Evolutionary conservation across 1,284 basidiomycete species (phyloP).

Genomic region (Pseudozyma flocculosa): DNA sequence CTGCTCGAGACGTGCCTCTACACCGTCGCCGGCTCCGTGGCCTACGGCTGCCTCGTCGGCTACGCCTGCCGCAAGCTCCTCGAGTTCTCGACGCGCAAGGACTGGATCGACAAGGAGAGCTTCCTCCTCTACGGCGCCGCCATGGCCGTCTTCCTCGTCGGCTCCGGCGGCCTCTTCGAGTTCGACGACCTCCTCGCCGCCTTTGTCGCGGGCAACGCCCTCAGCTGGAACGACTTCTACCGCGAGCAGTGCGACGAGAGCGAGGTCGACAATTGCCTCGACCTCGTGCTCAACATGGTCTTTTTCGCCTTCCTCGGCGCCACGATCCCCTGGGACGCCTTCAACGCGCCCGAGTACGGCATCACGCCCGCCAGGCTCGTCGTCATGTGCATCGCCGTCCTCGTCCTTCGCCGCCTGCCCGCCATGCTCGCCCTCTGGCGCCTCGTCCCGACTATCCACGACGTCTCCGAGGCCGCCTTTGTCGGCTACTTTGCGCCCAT

Average conservation of each 20-base stretch:
- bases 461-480: slow-evolving; percentile 53
- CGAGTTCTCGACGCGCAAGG: slow-evolving; percentile 37
- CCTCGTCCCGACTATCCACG: slow-evolving; percentile 52
- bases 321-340: slow-evolving; percentile 40
- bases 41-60: slow-evolving; percentile 40
- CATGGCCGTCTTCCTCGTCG: slow-evolving; percentile 45
- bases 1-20: slow-evolving; percentile 36
- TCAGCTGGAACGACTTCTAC: slow-evolving; percentile 52
- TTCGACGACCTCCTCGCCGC: slow-evolving; percentile 47
- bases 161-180: slow-evolving; percentile 35
- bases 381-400: slow-evolving; percentile 60
- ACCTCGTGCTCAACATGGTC: slow-evolving; percentile 44
- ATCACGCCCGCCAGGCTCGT: slow-evolving; percentile 56
- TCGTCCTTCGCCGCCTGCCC: slow-evolving; percentile 57
- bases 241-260: slow-evolving; percentile 49
- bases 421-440: slow-evolving; percentile 47
- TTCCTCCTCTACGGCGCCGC: slow-evolving; percentile 46
- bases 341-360: slow-evolving; percentile 47
- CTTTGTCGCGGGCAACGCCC: slow-evolving; percentile 46
- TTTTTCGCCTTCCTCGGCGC: slow-evolving; percentile 59
- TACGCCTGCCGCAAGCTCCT: slow-evolving; percentile 31
- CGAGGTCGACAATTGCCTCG: slow-evolving; percentile 48
- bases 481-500: slow-evolving; percentile 60
- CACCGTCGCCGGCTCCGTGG: slow-evolving; percentile 24
- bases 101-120: slow-evolving; percentile 48